These are phyloP conservation scores for Coix lacrymajobi DNA, from an alignment of 176 grass and related monocot genomes.

Conservation along the genomic window DNA sequence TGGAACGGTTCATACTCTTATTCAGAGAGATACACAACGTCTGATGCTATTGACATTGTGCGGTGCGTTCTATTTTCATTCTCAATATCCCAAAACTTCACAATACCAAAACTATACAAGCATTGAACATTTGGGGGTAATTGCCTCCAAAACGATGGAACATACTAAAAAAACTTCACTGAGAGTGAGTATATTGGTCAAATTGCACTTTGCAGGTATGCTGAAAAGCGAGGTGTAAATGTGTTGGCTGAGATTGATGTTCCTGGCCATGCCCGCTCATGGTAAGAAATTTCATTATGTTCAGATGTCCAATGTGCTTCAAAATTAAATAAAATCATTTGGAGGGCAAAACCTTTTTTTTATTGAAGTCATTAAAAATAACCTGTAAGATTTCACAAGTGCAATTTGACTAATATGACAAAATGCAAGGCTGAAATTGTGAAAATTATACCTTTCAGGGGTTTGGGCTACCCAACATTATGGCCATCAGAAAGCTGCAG, in stretches of 20 bases:
- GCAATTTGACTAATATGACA: background rate
- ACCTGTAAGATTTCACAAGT: background rate
- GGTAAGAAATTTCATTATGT: constrained; percentile 41
- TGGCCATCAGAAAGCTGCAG: constrained; percentile 76
- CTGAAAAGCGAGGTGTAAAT: constrained; percentile 81
- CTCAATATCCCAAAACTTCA: constrained; percentile 1
- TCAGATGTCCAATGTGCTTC: background rate
- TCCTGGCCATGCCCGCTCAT: constrained; percentile 87
- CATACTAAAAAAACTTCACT: background rate
- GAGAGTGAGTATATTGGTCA: background rate
- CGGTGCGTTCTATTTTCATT: constrained; percentile 47
- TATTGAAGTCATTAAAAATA: background rate
- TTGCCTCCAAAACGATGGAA: background rate
- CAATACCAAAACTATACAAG: background rate
- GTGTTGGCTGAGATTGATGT: constrained; percentile 98
- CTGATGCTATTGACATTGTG: constrained; percentile 83
- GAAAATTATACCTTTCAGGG: constrained; percentile 50
- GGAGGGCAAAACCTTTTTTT: background rate
- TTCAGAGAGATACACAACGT: constrained; percentile 84
- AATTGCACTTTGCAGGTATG: constrained; percentile 57
- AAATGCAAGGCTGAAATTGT: constrained; percentile 30
- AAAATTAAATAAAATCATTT: background rate
- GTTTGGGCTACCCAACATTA: constrained; percentile 66
- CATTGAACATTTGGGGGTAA: background rate
- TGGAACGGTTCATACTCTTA: constrained; percentile 86